phyloP scores from a whole-genome alignment of 2,329 filamentous ascomycete species.

The Penicillium fuscoglaucum region DNA sequence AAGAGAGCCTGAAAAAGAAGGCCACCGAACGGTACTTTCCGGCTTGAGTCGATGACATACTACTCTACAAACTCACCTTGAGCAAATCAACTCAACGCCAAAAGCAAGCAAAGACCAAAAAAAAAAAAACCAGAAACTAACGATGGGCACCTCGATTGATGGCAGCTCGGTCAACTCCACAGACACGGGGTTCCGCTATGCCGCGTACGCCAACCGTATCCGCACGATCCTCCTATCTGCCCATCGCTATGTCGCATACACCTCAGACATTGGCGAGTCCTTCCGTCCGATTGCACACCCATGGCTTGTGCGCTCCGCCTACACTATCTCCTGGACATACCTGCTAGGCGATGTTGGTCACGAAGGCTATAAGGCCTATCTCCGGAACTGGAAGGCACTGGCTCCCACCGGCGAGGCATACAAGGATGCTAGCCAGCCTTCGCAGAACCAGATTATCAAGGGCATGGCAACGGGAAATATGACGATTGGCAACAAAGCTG shows the following conservation, averaged over 20 bases:
- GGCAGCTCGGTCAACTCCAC: constrained; percentile 72
- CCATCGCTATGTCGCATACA: constrained; percentile 96
- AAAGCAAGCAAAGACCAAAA: not conserved
- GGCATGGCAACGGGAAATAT: constrained; percentile 41
- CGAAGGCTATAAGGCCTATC: constrained; percentile 94
- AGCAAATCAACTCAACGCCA: constrained; percentile 3
- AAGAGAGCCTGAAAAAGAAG: not conserved
- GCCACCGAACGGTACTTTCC: not conserved
- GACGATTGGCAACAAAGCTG: constrained; percentile 16
- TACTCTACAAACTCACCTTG: not conserved
- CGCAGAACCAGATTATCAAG: constrained; percentile 33
- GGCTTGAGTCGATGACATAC: constrained; percentile 8
- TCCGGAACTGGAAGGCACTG: constrained; percentile 74
- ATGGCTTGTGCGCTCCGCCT: constrained; percentile 75
- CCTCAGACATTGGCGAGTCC: constrained; percentile 91
- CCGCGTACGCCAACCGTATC: constrained; percentile 82
- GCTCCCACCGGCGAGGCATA: constrained; percentile 63
- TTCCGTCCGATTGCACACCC: constrained; percentile 93
- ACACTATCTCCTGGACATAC: constrained; percentile 90
- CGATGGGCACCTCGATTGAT: constrained; percentile 14
- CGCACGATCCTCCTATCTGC: constrained; percentile 85
- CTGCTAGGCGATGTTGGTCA: constrained; percentile 85
- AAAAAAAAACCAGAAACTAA: constrained; percentile 12
- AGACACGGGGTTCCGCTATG: constrained; percentile 83
- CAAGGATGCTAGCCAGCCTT: constrained; percentile 39